phyloP scores from a whole-genome alignment of 148 eudicot genomes.

The Chenopodium suecicum region DNA sequence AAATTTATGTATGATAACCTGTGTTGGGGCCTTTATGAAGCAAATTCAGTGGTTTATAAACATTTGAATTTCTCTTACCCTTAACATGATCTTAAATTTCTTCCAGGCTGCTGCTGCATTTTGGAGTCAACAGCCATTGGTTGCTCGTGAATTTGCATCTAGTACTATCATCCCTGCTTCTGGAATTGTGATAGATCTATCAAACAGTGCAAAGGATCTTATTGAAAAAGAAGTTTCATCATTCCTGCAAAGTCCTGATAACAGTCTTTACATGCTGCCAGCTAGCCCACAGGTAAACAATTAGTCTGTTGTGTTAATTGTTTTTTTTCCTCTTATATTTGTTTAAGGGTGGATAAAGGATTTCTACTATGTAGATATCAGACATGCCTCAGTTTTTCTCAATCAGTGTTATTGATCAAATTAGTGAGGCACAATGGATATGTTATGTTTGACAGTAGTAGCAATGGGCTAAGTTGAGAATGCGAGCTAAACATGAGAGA shows the following conservation, averaged over 20 bases:
- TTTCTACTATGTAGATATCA: neutral
- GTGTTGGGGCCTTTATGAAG: neutral
- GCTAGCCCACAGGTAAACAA: constrained; percentile 80
- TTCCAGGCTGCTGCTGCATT: constrained; percentile 87
- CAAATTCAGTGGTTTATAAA: neutral
- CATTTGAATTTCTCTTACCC: neutral
- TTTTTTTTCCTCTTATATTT: neutral
- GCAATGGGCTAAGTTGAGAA: neutral
- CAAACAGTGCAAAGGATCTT: constrained; percentile 77
- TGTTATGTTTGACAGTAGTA: neutral
- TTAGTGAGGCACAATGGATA: neutral
- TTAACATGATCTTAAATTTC: neutral
- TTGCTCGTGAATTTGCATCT: constrained; percentile 92
- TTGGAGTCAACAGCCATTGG: constrained; percentile 96
- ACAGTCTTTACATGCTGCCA: constrained; percentile 94
- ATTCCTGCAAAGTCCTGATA: constrained; percentile 80
- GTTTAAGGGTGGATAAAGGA: constrained; percentile 1
- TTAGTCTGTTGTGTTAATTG: neutral
- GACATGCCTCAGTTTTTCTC: neutral
- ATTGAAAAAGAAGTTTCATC: constrained; percentile 83
- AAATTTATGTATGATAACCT: neutral
- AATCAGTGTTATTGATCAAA: neutral
- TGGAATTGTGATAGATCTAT: constrained; percentile 55
- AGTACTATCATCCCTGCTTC: constrained; percentile 97
- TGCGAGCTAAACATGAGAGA: neutral